Conservation (phyloP, 2,329 filamentous ascomycete genomes). For the Exophiala viscosa region DNA sequence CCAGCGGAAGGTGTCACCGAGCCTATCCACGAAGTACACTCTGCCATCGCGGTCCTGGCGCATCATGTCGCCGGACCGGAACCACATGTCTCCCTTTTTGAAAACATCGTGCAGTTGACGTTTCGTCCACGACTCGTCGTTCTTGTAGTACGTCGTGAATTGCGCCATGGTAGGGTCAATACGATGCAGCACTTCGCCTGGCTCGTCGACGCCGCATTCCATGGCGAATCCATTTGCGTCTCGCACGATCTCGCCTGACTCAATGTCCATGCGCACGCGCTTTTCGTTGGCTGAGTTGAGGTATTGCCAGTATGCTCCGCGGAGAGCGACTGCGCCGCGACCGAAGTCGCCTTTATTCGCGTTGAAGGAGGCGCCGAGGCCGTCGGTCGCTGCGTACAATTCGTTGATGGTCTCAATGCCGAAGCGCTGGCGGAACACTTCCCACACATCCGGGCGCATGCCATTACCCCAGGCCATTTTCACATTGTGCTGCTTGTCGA, state of each 20-base stretch:
- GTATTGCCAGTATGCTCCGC: constrained; percentile 59
- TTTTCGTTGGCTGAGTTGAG: constrained; percentile 54
- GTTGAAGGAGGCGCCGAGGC: constrained; percentile 62
- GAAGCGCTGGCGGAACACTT: constrained; percentile 40
- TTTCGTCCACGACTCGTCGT: constrained; percentile 63
- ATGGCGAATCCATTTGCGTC: constrained; percentile 66
- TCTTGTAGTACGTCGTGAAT: constrained; percentile 81
- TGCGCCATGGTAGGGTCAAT: constrained; percentile 42
- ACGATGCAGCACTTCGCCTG: constrained; percentile 71
- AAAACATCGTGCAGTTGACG: constrained; percentile 75
- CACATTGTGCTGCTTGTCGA: constrained; percentile 44
- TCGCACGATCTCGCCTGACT: constrained; percentile 62
- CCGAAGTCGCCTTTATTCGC: constrained; percentile 59
- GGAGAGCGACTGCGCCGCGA: constrained; percentile 64
- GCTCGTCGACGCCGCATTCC: constrained; percentile 60
- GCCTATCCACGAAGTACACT: constrained; percentile 71
- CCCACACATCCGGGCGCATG: constrained; percentile 48
- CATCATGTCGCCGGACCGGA: constrained; percentile 76
- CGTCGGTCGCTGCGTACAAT: constrained; percentile 76
- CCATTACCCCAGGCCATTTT: constrained; percentile 48
- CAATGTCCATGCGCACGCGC: constrained; percentile 65
- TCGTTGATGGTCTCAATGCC: constrained; percentile 57
- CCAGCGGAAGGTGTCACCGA: constrained; percentile 55
- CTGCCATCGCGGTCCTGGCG: constrained; percentile 67
- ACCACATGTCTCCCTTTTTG: constrained; percentile 74